Evolutionary conservation across 108 stramenopile genomes (phyloP), one percentile per base, ranked within the genome.

Genomic region (Fistulifera pelliculosa): DNA sequence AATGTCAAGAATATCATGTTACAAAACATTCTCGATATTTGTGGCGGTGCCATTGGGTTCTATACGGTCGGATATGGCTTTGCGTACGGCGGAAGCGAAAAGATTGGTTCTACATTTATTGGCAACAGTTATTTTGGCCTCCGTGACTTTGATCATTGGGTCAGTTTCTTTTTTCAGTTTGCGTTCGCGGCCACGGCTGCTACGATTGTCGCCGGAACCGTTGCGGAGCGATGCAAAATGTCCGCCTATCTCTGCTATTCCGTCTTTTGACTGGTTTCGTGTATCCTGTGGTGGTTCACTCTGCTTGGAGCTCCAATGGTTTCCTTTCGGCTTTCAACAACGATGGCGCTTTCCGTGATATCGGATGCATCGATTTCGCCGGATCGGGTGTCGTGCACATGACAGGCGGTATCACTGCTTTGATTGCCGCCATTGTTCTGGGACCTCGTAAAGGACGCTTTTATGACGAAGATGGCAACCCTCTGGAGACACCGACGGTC

Each of bases 231-330:
- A 10, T 73, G 72, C 44, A 82, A 80, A 44, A 80, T 92, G 65
- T 60, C 62, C 17, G 86, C 80, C 38, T 96, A 96, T 65, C 61
- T 88, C 23, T 66, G 77, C 56, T 92, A 87, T 59, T 73, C 80
- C 16, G 45, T 79, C 21, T 38, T 81, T 54, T 93, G 45, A 73
- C 77, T n/a, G 81, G 77, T n/a, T 85, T 93, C 54, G 83, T 94
- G 17, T 96, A 96, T 73, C 92, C 92, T 0, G 75, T 94, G 7
- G 65, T 92, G 38, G 91, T 74, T 6, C 95, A 92, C 64, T 52
- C 83, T 17, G 68, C 77, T 24, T 96, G 95, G 95, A 69, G 60
- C 27, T 56, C 52, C 51, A 77, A 72, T 45, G 95, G 95, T 11
- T 93, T 91, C 61, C 61, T 93, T 27, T 73, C 74, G 35, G 14